These are phyloP conservation scores for Cordyceps cicadae DNA, from an alignment of 2,329 filamentous ascomycete genomes.

Conservation along the genomic window DNA sequence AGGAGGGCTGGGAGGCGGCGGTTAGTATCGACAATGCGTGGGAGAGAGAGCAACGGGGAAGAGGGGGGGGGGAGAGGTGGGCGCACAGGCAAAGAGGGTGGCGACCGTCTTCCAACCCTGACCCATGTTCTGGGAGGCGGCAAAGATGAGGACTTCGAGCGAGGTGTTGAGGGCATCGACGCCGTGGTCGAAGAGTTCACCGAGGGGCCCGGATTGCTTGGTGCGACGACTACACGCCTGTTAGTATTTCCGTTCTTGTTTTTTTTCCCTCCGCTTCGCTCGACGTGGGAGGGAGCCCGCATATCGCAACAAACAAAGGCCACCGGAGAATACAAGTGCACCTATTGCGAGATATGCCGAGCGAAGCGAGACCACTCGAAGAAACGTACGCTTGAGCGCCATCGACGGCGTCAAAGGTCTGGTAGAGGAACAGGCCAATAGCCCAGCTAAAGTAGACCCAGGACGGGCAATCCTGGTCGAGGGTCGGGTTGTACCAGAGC, in stretches of 20 bases:
- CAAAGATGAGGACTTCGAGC: constrained; percentile 88
- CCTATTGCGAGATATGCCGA: not conserved
- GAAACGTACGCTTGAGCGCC: constrained; percentile 75
- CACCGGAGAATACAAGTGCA: too few relatives aligned
- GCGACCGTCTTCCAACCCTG: constrained; percentile 85
- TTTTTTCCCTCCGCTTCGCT: constrained; percentile 6
- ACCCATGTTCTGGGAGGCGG: constrained; percentile 84
- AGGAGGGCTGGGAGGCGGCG: constrained; percentile 57
- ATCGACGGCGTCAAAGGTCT: constrained; percentile 97
- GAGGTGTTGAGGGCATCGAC: constrained; percentile 95
- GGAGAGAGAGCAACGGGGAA: too few relatives aligned
- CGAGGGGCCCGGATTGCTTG: constrained; percentile 82
- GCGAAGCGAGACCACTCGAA: not conserved
- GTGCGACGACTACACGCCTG: constrained; percentile 62
- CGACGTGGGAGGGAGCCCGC: not conserved
- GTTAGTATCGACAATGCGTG: constrained; percentile 9
- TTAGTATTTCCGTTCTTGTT: not conserved
- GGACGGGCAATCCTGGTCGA: constrained; percentile 84
- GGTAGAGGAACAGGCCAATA: constrained; percentile 83
- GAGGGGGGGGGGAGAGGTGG: constrained; percentile 10
- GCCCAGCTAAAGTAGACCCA: constrained; percentile 97
- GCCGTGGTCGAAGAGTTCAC: constrained; percentile 94
- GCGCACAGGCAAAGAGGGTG: constrained; percentile 70
- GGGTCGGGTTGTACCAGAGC: constrained; percentile 89
- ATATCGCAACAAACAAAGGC: not conserved